Evolutionary conservation across 73 alveolate genomes (phyloP).

Genomic region (Uronychia setigera): DNA sequence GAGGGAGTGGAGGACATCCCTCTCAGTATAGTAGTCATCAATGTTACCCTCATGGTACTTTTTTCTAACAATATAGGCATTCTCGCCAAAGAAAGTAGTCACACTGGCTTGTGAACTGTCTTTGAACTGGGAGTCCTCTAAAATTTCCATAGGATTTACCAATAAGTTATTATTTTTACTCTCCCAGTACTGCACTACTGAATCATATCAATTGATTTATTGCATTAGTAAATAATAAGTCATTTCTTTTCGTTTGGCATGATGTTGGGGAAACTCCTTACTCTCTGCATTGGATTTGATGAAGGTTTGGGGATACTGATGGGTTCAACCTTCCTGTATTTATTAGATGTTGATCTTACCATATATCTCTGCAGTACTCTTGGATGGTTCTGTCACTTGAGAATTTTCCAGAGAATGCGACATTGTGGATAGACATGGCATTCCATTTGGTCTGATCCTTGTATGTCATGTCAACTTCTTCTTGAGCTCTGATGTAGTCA

Average conservation of each 20-base stretch:
- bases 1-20: no score
- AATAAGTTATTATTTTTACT: no score
- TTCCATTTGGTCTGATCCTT: constrained; percentile 79
- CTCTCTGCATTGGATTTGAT: constrained; percentile 53
- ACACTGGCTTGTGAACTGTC: no score
- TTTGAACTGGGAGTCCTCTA: no score
- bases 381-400: constrained; percentile 90
- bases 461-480: constrained; percentile 76
- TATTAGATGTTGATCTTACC: constrained; percentile 29
- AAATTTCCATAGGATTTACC: no score
- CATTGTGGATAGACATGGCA: constrained; percentile 82
- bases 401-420: constrained; percentile 87
- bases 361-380: constrained; percentile 86
- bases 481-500: constrained; percentile 69
- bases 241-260: neutral
- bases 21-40: no score
- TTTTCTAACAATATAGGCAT: no score
- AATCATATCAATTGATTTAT: neutral
- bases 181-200: neutral
- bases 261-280: constrained; percentile 64
- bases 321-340: constrained; percentile 30
- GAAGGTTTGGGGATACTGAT: constrained; percentile 67
- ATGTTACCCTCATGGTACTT: no score
- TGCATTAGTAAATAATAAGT: neutral
- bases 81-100: no score